phyloP scores from a whole-genome alignment of 2,329 filamentous ascomycete genomes.

The Diplodia seriata region DNA sequence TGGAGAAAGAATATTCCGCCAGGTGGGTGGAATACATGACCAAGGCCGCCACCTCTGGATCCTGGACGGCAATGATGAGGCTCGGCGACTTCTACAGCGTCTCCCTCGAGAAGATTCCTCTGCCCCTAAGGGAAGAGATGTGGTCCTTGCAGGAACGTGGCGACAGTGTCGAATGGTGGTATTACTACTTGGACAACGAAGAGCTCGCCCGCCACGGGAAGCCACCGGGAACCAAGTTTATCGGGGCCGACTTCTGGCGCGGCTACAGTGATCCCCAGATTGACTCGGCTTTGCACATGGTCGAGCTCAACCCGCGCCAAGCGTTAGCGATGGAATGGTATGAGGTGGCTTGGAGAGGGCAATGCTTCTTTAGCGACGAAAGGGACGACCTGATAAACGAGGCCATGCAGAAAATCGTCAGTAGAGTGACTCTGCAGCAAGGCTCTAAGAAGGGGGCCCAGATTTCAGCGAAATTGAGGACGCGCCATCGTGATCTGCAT shows the following conservation, averaged over 20 bases:
- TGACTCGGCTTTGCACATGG: background rate
- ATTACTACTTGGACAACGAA: background rate
- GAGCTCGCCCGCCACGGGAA: background rate
- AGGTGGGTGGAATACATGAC: constrained; percentile 54
- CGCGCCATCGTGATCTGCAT: background rate
- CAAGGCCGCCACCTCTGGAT: constrained; percentile 54
- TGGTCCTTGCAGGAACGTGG: background rate
- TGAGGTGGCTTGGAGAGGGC: constrained; percentile 35
- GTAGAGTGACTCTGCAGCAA: background rate
- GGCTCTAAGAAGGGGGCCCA: no score
- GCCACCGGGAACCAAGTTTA: background rate
- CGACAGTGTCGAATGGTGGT: background rate
- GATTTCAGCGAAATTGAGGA: background rate
- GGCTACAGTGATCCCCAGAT: background rate
- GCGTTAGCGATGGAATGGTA: constrained; percentile 44
- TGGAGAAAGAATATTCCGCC: constrained; percentile 36
- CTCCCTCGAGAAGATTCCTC: constrained; percentile 10
- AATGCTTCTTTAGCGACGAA: background rate
- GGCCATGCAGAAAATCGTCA: constrained; percentile 1
- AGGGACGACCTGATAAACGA: background rate
- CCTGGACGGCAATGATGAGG: constrained; percentile 43
- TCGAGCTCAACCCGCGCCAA: constrained; percentile 21
- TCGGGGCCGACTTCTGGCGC: constrained; percentile 1
- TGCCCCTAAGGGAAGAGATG: background rate
- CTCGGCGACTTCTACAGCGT: constrained; percentile 51